phyloP scores from a whole-genome alignment of 148 eudicot species.

The Pharnaceum exiguum region DNA sequence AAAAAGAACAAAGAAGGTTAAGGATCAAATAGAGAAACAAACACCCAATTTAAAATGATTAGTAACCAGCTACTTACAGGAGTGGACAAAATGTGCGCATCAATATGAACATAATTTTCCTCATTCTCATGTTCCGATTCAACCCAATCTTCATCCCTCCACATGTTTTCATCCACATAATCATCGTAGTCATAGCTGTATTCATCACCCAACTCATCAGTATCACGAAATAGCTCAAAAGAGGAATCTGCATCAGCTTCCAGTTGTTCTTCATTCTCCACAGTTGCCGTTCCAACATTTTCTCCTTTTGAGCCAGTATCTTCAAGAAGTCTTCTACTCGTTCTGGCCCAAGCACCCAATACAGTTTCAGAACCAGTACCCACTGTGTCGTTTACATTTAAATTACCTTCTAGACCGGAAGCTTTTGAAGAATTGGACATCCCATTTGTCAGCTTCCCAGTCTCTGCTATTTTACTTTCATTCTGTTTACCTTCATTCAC shows the following conservation, averaged over 20 bases:
- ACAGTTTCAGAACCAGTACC: slow-evolving; percentile 33
- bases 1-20: slow-evolving; percentile 10
- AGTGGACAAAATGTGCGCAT: slow-evolving; percentile 83
- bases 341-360: slow-evolving; percentile 32
- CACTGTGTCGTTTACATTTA: slow-evolving; percentile 35
- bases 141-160: slow-evolving; percentile 98
- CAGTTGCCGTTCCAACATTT: slow-evolving; percentile 61
- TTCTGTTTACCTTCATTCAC: slow-evolving; percentile 19
- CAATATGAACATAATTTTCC: slow-evolving; percentile 79
- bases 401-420: slow-evolving; percentile 34
- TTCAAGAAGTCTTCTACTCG: slow-evolving; percentile 69
- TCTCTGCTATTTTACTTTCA: slow-evolving; percentile 20
- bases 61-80: slow-evolving; percentile 57
- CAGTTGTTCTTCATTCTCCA: slow-evolving; percentile 66
- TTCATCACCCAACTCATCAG: slow-evolving; percentile 89
- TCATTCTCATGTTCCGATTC: slow-evolving; percentile 67
- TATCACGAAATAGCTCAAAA: slow-evolving; percentile 82
- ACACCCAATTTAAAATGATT: not conserved
- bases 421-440: slow-evolving; percentile 21
- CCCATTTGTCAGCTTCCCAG: slow-evolving; percentile 16
- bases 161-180: slow-evolving; percentile 83
- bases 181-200: slow-evolving; percentile 98
- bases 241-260: slow-evolving; percentile 96
- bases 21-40: not conserved
- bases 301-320: slow-evolving; percentile 35